Percentiles rank a stretch among this genome's conserved stretches.
Evolutionary conservation across 495 filamentous ascomycete species (phyloP).

Genomic region (Xylaria bambusicola): DNA sequence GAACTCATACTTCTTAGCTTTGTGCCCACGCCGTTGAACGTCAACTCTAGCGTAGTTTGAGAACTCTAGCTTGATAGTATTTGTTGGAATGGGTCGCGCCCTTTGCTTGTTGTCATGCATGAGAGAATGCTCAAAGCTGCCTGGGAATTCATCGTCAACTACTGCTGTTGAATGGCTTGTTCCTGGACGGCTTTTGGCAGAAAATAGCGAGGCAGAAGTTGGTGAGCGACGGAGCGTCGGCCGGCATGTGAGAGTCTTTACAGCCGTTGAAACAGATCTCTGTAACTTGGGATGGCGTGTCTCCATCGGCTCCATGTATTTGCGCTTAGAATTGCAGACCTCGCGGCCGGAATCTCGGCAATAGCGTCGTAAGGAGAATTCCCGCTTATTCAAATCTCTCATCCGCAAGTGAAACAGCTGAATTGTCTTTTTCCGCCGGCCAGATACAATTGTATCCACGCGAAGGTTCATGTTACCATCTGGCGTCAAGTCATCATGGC

Average conservation of each 20-base stretch:
- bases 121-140: constrained; percentile 40
- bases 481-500: constrained; percentile 86
- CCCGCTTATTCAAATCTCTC: constrained; percentile 83
- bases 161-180: constrained; percentile 45
- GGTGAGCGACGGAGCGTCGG: constrained; percentile 54
- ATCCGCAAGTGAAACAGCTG: constrained; percentile 95
- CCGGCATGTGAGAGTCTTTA: constrained; percentile 67
- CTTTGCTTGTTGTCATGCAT: constrained; percentile 38
- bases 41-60: constrained; percentile 97
- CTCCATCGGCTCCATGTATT: constrained; percentile 56
- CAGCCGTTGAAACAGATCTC: constrained; percentile 72
- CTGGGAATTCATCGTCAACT: constrained; percentile 51
- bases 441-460: constrained; percentile 73
- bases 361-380: constrained; percentile 91
- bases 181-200: constrained; percentile 43
- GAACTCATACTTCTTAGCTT: constrained; percentile 80
- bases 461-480: constrained; percentile 98
- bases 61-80: constrained; percentile 87
- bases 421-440: constrained; percentile 63
- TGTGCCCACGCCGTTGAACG: constrained; percentile 67
- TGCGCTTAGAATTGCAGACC: constrained; percentile 82
- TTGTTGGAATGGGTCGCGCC: constrained; percentile 56
- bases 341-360: constrained; percentile 91
- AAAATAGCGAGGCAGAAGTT: constrained; percentile 43
- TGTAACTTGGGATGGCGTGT: constrained; percentile 51